These are phyloP conservation scores for Curvularia eragrostidis DNA, from an alignment of 2,329 filamentous ascomycete species.

Conservation along the genomic window DNA sequence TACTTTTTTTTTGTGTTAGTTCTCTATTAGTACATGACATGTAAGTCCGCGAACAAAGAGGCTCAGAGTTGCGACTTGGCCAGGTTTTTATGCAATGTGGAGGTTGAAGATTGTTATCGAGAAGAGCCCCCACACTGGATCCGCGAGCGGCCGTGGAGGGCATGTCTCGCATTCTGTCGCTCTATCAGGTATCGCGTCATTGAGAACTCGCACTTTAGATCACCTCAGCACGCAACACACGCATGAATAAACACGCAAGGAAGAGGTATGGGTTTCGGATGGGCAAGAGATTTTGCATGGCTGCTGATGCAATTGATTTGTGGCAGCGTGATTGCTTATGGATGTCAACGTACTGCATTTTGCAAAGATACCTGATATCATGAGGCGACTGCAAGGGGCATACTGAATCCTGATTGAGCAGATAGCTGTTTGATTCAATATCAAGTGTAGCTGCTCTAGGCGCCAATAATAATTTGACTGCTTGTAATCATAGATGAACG, in stretches of 20 bases:
- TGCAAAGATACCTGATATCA: too few relatives aligned
- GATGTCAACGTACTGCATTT: neutral
- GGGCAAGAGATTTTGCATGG: neutral
- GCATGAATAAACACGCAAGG: neutral
- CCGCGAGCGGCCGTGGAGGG: neutral
- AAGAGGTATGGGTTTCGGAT: neutral
- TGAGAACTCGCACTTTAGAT: neutral
- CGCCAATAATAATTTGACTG: too few relatives aligned
- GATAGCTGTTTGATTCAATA: too few relatives aligned
- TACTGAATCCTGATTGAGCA: too few relatives aligned
- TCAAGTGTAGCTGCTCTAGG: too few relatives aligned
- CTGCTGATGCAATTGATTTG: neutral
- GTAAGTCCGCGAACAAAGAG: neutral
- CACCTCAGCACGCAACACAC: neutral
- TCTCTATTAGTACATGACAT: neutral
- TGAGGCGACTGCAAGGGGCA: too few relatives aligned
- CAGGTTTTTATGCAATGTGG: neutral
- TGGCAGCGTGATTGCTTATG: neutral
- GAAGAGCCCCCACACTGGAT: neutral
- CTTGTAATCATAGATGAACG: too few relatives aligned
- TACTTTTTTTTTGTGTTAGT: neutral
- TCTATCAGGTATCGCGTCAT: conserved; percentile 6
- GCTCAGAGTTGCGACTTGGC: neutral
- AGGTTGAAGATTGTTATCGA: neutral
- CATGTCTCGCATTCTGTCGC: conserved; percentile 9